Percentiles rank a stretch among this genome's conserved stretches.
Conservation (phyloP, 257 asterid species). For the Linderniella brevidens region DNA sequence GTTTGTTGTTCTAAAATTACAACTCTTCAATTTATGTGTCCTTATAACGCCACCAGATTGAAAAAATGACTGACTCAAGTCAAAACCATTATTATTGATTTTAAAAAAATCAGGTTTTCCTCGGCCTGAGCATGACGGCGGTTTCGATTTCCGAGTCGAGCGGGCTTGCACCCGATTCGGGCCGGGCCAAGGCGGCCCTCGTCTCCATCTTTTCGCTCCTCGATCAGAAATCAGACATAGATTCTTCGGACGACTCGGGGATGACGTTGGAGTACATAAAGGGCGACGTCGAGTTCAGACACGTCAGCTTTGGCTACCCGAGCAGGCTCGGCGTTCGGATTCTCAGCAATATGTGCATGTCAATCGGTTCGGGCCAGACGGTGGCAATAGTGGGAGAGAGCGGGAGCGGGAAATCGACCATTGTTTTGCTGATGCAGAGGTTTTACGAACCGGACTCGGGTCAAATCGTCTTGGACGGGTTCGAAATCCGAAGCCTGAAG, state of each 20-base stretch:
- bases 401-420: slow-evolving; percentile 89
- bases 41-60: too few relatives aligned
- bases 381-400: slow-evolving; percentile 92
- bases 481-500: slow-evolving; percentile 52
- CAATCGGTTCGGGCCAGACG: slow-evolving; percentile 58
- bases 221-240: slow-evolving; percentile 54
- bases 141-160: slow-evolving; percentile 72
- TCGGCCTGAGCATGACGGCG: slow-evolving; percentile 74
- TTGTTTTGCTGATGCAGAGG: slow-evolving; percentile 53
- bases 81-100: too few relatives aligned
- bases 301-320: slow-evolving; percentile 69
- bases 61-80: too few relatives aligned
- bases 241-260: slow-evolving; percentile 64
- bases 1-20: too few relatives aligned
- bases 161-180: slow-evolving; percentile 63
- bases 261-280: slow-evolving; percentile 37
- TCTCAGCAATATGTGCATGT: slow-evolving; percentile 40
- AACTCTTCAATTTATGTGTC: too few relatives aligned
- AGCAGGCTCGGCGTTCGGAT: slow-evolving; percentile 66
- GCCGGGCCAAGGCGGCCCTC: slow-evolving; percentile 65
- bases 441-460: slow-evolving; percentile 78
- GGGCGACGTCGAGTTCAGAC: slow-evolving; percentile 66
- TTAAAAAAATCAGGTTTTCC: too few relatives aligned
- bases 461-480: slow-evolving; percentile 45
- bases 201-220: slow-evolving; percentile 64